Base-by-base conservation (phyloP, 805 yeast genomes). In the Metschnikowia matae region DNA sequence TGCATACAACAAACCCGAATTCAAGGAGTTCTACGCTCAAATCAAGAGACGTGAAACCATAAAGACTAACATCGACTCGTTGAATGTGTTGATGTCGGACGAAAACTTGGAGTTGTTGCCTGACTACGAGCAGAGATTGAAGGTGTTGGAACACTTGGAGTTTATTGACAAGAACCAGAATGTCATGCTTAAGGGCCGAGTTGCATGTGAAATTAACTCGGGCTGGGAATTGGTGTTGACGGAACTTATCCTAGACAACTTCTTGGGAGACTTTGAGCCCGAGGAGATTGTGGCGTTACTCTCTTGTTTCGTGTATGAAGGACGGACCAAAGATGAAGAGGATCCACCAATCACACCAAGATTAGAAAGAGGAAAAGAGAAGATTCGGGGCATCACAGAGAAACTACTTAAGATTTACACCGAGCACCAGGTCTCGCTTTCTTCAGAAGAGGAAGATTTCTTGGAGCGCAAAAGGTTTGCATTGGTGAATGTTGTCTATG, bases 201-300 rank as follows among this genome's bases (percentile, higher is more conserved):
- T 89, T 43, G 96, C 95, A 0, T 94, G 96, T 71, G 99, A 94
- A 61, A 78, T 89, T 51, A 88, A 87, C 64, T 79, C 89, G 23
- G 98, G 98, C 0, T 89, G 91, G 81, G 99, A 94, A 67, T 74
- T 91, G 49, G 85, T 87, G 2, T 65, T 94, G 10, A 92, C 99
- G 0, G 99, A 94, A 66, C 75, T 94, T 48, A 81, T 94, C 15
- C 75, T 94, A 59, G 96, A 92, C 62, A 94, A 94, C 68, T 90
- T 92, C 72, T 71, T 94, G 54, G 96, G 92, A 31, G 95, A 89
- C 51, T 91, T 87, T 63, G 95, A 91, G 55, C 90, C 97, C 0
- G 97, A 90, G 62, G 99, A 94, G 67, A 90, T 94, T 54, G 97
- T 91, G n/a, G 98, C 98, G 0, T 73, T 94, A 44, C 69, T 94